Base-by-base conservation (phyloP, 805 yeast species). In the Debaryomyces maramus region DNA sequence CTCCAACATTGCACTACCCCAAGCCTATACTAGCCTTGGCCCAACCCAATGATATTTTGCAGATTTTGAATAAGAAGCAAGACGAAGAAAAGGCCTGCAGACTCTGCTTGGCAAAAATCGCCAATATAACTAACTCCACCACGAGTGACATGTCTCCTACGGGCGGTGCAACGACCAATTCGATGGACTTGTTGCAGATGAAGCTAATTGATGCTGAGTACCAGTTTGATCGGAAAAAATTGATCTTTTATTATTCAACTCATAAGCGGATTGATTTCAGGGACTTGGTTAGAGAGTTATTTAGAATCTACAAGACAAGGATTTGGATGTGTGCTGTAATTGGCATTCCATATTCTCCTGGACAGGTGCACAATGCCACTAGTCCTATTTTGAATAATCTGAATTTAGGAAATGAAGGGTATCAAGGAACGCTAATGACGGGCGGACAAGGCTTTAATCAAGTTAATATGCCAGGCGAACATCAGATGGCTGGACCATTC, bases 251-350 rank as follows among this genome's bases (percentile, higher is more conserved):
- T 60, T 83, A 83, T 53, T 72, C 72, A 17, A 63, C 74, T 6
- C 68, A 70, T 37, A 80, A 80, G 51, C 66, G 93, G 49, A 74
- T 85, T 40, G 93, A 86, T 56, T 85, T 85, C 56, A 68, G 91
- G 42, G 84, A 78, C 33, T 69, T 85, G 53, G 84, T 84, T 39
- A 79, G 84, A 43, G 91, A 85, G 52, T 62, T 85, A 21, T 85
- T 83, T 69, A 80, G 83, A 55, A 78, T 82, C 43, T 85, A 83
- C 67, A 85, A 85, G 61, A 84, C 90, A 0, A 70, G 91, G 53
- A 85, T 85, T 47, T 86, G 95, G 93, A 65, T 86, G 61, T 83
- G 90, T 70, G 90, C 93, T 0, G 85, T 84, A 19, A 59, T 49
- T 34, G 75, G 74, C 3, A 50, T 61, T 19, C 73, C 74, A 1